Percentiles rank a stretch among this genome's conserved stretches.
phyloP scores from a whole-genome alignment of 1,139 yeast genomes.

The Keqinozyma sinolaborantium region DNA sequence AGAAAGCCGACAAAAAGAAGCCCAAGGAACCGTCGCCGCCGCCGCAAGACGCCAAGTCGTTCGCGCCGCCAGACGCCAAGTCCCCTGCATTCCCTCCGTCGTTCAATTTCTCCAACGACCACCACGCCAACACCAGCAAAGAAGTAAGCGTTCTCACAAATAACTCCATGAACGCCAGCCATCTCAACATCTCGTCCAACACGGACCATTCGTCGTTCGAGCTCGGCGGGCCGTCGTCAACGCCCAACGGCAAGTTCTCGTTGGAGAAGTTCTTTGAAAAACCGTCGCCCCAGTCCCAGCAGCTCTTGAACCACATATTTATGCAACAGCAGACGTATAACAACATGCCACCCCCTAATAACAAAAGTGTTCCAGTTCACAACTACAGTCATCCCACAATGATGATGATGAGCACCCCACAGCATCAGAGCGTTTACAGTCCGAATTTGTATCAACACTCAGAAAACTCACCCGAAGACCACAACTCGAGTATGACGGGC shows the following conservation, averaged over 20 bases:
- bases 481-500: conserved; percentile 1
- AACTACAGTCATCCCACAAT: conserved; percentile 18
- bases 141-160: conserved; percentile 21
- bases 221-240: conserved; percentile 33
- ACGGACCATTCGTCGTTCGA: conserved; percentile 19
- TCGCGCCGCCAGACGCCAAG: neutral
- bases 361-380: conserved; percentile 10
- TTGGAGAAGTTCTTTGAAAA: conserved; percentile 41
- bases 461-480: conserved; percentile 4
- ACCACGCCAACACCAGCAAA: conserved; percentile 9
- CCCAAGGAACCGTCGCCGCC: conserved; percentile 4
- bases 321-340: conserved; percentile 15
- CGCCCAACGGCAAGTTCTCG: conserved; percentile 41
- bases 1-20: conserved; percentile 7
- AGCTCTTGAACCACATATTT: conserved; percentile 18
- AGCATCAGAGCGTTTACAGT: conserved; percentile 24
- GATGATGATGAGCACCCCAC: conserved; percentile 48
- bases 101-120: conserved; percentile 6
- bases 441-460: conserved; percentile 8
- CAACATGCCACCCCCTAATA: conserved; percentile 27
- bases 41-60: neutral
- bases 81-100: conserved; percentile 5
- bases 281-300: conserved; percentile 31
- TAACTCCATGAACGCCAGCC: conserved; percentile 22
- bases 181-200: conserved; percentile 17